These are phyloP conservation scores for Phytopythium aichiense DNA, from an alignment of 352 stramenopile genomes.

Conservation along the genomic window DNA sequence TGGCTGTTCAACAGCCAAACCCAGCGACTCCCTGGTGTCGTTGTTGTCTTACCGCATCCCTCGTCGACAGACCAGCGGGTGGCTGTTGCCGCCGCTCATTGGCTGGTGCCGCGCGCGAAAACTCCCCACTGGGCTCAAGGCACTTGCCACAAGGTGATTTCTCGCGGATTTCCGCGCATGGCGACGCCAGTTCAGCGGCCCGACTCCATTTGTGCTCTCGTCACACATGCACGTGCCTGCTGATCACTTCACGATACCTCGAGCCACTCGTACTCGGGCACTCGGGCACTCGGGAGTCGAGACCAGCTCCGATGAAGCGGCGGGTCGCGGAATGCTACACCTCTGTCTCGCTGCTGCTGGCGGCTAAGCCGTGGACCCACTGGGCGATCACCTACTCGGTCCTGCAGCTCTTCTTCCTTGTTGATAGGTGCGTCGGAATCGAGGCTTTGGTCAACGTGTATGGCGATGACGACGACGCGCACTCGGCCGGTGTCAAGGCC, in stretches of 20 bases:
- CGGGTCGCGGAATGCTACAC: background rate
- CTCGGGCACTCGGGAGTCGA: background rate
- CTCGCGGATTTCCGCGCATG: background rate
- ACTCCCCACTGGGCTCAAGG: background rate
- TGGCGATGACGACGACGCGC: slow-evolving; percentile 1
- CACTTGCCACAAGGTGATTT: slow-evolving; percentile 1
- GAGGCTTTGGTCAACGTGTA: slow-evolving; percentile 8
- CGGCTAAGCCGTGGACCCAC: slow-evolving; percentile 8
- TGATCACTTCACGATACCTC: background rate
- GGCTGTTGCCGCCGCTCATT: background rate
- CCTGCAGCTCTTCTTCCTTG: slow-evolving; percentile 13
- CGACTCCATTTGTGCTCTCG: background rate
- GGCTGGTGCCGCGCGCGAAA: background rate
- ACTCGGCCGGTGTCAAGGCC: slow-evolving; percentile 7
- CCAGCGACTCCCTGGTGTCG: background rate
- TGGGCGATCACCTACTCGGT: slow-evolving; percentile 8
- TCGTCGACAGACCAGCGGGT: background rate
- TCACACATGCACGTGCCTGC: background rate
- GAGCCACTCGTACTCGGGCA: background rate
- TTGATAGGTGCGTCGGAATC: slow-evolving; percentile 10
- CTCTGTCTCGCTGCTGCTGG: slow-evolving; percentile 1
- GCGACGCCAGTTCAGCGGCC: background rate
- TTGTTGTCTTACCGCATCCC: background rate
- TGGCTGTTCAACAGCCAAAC: too few relatives aligned
- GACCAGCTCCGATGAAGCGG: background rate